A percentile compares a stretch with the other conserved stretches of the same genome.
These are phyloP conservation scores for Aplosporella prunicola DNA, from an alignment of 2,329 filamentous ascomycete species.

Conservation along the genomic window DNA sequence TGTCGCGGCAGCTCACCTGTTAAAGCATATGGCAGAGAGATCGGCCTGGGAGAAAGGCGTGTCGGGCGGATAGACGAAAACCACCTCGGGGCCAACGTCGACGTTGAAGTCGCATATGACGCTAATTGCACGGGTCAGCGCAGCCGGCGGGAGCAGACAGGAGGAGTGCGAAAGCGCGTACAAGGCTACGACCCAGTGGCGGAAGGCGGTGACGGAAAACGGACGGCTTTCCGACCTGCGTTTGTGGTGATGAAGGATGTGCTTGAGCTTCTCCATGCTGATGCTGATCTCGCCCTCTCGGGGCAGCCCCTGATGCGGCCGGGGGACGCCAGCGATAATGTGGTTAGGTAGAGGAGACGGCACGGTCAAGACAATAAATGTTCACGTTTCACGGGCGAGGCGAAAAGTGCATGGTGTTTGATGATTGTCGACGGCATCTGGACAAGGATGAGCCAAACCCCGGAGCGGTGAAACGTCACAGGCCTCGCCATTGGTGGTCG, in stretches of 20 bases:
- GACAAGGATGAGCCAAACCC: no score
- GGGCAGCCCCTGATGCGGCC: no score
- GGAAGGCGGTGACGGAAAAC: conserved; percentile 18
- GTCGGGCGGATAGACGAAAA: conserved; percentile 32
- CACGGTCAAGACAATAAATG: no score
- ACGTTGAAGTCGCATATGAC: conserved; percentile 37
- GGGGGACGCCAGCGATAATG: no score
- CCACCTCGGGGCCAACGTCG: conserved; percentile 34
- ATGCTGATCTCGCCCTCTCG: no score
- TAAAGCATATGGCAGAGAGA: conserved; percentile 34
- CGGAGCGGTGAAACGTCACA: no score
- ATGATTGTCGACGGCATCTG: no score
- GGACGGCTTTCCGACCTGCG: conserved; percentile 1
- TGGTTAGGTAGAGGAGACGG: no score
- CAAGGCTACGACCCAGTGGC: conserved; percentile 33
- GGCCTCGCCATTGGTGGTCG: no score
- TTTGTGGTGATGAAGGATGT: conserved; percentile 18
- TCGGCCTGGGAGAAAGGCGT: conserved; percentile 29
- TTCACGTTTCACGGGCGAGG: no score
- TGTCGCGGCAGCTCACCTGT: conserved; percentile 29
- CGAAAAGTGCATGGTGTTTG: no score
- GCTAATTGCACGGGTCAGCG: no score
- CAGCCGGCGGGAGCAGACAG: conserved; percentile 1
- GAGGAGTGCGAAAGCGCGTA: conserved; percentile 15
- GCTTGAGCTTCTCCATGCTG: conserved; percentile 28